Percentiles rank a stretch among this genome's conserved stretches.
phyloP scores from a whole-genome alignment of 148 eudicot genomes.

The Amaranthus cruentus region DNA sequence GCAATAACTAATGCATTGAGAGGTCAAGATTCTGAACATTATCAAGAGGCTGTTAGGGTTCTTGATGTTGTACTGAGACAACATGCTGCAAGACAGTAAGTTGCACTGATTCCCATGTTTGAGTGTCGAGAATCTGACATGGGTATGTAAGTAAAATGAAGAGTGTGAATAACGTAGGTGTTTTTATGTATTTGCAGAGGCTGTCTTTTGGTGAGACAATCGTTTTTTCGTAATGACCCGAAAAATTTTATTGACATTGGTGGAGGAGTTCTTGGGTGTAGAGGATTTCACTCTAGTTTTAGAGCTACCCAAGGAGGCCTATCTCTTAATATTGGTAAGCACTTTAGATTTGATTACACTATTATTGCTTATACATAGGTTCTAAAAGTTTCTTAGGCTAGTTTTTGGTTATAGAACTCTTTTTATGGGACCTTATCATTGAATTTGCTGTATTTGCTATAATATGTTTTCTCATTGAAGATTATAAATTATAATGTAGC shows the following conservation, averaged over 20 bases:
- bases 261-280: conserved; percentile 47
- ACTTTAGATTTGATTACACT: neutral
- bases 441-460: no score
- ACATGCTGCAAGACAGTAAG: conserved; percentile 56
- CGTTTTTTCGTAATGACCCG: conserved; percentile 50
- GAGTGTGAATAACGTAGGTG: no score
- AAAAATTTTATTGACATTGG: conserved; percentile 39
- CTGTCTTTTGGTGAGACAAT: conserved; percentile 55
- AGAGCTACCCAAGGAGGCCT: conserved; percentile 49
- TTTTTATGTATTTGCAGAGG: conserved; percentile 31
- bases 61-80: conserved; percentile 50
- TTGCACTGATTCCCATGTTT: no score
- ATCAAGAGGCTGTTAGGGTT: conserved; percentile 51
- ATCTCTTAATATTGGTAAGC: conserved; percentile 50
- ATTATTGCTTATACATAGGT: neutral
- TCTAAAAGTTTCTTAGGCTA: neutral
- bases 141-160: no score
- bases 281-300: conserved; percentile 60
- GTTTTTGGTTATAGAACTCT: neutral
- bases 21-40: conserved; percentile 49
- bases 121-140: no score
- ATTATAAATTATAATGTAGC: no score
- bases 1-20: conserved; percentile 43
- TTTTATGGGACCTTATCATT: no score
- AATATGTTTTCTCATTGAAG: no score